Evolutionary conservation across 768 basidiomycete genomes (phyloP), one percentile per base, ranked within the genome.

Genomic region (Sarcomyxa edulis): DNA sequence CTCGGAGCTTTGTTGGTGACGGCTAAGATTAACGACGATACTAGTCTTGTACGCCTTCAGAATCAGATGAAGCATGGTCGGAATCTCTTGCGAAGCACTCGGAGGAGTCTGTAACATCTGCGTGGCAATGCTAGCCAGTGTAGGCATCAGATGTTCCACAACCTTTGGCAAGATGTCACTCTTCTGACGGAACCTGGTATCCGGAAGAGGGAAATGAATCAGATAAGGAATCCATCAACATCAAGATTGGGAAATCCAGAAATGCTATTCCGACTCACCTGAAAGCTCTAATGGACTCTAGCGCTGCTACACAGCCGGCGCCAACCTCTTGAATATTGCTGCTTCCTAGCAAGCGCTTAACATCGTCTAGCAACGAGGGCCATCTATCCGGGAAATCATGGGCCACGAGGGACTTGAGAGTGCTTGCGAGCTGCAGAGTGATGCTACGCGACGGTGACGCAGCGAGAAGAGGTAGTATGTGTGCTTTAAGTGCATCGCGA

Each of bases 41-140:
- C 81, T 83, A 1, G 80, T 82, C 52, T 81, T 85, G 69, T 95
- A 95, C 0, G 86, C 72, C 54, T 95, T 94, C 44, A 93, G 68
- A 42, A 94, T 85, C 36, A 90, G 71, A 51, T 93, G 90, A 21
- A 94, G 68, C 68, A 93, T 82, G 1, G 79, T 73, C 1, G 89
- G 89, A 36, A 85, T 82, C 42, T 91, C 89, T 33, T 81, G 77
- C 8, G 73, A 66, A n/a, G 66, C 64, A 24, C 65, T 69, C 3
- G 81, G 81, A 1, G 78, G 78, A 7, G 75, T 69, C 30, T 74
- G 66, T 32, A 89, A 63, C 64, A 93, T 76, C 47, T 78, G 69
- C 0, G 69, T 65, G 12, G 83, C 90, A 46, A 94, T 78, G n/a
- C 64, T 66, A 33, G 84, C 84, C 29, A 93, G 72, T 12, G 71